Conservation (phyloP, 148 eudicot species). For the Gaultheria prostrata region DNA sequence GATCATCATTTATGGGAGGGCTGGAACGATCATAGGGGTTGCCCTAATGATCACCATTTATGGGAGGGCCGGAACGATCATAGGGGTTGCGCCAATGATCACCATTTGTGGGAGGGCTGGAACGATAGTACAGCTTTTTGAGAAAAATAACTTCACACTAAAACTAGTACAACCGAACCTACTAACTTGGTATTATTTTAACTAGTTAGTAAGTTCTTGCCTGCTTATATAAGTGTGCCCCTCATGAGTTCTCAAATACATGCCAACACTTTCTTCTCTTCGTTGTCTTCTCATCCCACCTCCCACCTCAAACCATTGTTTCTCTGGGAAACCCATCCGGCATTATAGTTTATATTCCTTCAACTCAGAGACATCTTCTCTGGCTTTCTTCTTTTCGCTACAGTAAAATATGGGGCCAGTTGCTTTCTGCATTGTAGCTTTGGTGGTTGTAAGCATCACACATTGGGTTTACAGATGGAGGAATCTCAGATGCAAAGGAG, state of each 20-base stretch:
- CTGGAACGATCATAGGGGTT: too few species aligned
- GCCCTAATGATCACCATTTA: too few species aligned
- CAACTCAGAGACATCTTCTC: slow-evolving; percentile 16
- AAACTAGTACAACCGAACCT: slow-evolving; percentile 28
- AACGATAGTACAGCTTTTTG: slow-evolving; percentile 62
- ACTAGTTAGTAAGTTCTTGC: slow-evolving; percentile 36
- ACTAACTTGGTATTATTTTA: slow-evolving; percentile 26
- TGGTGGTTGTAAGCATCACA: slow-evolving; percentile 23
- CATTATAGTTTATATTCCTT: slow-evolving; percentile 5
- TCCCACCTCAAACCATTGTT: background rate
- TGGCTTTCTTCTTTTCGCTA: slow-evolving; percentile 8
- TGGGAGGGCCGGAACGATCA: too few species aligned
- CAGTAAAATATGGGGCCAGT: slow-evolving; percentile 37
- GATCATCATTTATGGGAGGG: too few species aligned
- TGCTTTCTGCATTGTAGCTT: slow-evolving; percentile 34
- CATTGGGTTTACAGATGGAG: slow-evolving; percentile 24
- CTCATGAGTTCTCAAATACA: slow-evolving; percentile 40
- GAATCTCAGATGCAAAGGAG: slow-evolving; percentile 19
- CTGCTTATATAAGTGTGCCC: slow-evolving; percentile 51
- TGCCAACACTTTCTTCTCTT: slow-evolving; percentile 40
- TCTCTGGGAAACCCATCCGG: background rate
- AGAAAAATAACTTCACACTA: slow-evolving; percentile 48
- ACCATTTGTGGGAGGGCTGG: too few species aligned
- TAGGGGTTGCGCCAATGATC: too few species aligned
- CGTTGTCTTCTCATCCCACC: slow-evolving; percentile 6